Evolutionary conservation across 345 rosid genomes (phyloP).

Genomic region (Eucalyptus urophylla): DNA sequence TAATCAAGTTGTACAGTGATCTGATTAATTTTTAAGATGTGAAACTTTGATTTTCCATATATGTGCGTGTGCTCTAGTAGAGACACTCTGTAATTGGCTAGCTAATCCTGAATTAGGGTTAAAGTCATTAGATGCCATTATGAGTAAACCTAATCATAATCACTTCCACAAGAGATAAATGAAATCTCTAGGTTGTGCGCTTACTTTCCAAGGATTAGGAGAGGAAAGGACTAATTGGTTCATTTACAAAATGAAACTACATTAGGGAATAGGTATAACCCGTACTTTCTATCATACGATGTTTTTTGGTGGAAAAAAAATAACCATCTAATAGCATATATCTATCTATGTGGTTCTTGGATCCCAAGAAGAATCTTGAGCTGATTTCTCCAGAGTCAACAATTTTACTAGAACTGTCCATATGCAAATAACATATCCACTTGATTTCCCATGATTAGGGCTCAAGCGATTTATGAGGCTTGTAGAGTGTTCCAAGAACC

Average conservation of each 20-base stretch:
- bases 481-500: accelerated
- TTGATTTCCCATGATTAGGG: neutral
- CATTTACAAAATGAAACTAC: neutral
- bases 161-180: neutral
- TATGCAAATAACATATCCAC: no score
- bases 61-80: neutral
- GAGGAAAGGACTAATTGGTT: neutral
- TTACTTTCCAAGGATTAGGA: neutral
- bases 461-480: no score
- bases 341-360: no score
- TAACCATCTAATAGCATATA: no score
- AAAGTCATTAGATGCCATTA: neutral
- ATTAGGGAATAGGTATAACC: neutral
- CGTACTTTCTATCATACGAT: neutral
- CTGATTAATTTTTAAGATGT: neutral
- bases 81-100: neutral
- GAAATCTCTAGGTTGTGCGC: neutral
- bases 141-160: neutral
- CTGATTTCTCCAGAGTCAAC: no score
- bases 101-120: neutral
- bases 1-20: neutral
- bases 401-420: neutral
- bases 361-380: no score
- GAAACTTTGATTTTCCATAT: neutral
- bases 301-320: no score